These are phyloP conservation scores for Schizophyllum commune DNA, from an alignment of 1,284 basidiomycete species.

Conservation along the genomic window DNA sequence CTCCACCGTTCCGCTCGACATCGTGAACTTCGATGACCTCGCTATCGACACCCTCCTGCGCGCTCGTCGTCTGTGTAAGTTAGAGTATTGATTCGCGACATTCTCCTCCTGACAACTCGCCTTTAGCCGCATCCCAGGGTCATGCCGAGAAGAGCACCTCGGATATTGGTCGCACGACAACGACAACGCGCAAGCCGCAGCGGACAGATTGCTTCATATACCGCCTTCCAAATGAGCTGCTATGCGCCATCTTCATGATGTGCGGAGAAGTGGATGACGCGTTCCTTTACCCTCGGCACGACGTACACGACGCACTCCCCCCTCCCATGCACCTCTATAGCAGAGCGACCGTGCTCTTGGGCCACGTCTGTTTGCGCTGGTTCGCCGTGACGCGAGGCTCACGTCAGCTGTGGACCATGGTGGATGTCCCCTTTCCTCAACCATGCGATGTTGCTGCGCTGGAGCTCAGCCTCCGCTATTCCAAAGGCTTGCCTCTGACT, in stretches of 20 bases:
- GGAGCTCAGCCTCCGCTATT: neutral
- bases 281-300: neutral
- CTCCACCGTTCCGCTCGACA: neutral
- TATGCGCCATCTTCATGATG: neutral
- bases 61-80: no score
- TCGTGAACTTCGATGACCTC: neutral
- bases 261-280: neutral
- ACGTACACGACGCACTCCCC: no score
- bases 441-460: neutral
- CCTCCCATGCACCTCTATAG: neutral
- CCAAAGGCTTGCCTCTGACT: neutral
- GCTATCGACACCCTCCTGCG: no score
- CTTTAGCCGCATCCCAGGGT: no score
- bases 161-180: no score
- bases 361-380: neutral
- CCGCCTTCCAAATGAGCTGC: neutral
- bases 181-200: neutral
- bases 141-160: no score
- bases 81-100: no score
- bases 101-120: no score
- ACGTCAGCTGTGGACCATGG: neutral
- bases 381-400: neutral
- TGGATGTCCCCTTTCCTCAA: neutral
- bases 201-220: neutral
- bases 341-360: neutral